Evolutionary conservation across 345 rosid genomes (phyloP).

Genomic region (Physaria fendleri): DNA sequence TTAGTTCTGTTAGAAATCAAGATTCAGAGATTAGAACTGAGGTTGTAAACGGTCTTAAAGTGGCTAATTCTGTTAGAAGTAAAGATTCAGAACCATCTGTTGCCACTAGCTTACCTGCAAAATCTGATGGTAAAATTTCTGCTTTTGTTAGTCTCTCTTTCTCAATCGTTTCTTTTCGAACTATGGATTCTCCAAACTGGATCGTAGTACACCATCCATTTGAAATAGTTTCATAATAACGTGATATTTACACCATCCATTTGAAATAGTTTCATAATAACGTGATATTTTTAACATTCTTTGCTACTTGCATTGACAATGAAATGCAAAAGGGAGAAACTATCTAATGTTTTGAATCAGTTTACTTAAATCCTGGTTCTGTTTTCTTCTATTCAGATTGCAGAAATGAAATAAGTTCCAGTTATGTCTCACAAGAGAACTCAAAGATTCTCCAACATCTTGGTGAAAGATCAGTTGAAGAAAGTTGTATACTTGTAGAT

Average conservation of each 20-base stretch:
- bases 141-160: not conserved
- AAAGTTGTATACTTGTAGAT: constrained; percentile 56
- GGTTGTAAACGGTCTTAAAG: not conserved
- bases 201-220: not conserved
- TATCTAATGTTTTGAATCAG: not conserved
- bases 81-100: constrained; percentile 15
- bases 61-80: constrained; percentile 10
- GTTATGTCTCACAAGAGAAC: constrained; percentile 18
- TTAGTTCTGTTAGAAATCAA: not conserved
- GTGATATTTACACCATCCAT: too few relatives aligned
- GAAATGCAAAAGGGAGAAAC: not conserved
- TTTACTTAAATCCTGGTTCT: not conserved
- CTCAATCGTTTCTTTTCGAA: not conserved
- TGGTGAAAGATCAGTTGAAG: constrained; percentile 41
- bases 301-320: not conserved
- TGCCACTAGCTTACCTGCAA: constrained; percentile 16
- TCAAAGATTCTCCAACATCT: constrained; percentile 26
- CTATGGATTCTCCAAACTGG: not conserved
- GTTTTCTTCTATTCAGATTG: constrained; percentile 17
- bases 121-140: constrained; percentile 21
- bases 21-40: constrained; percentile 7
- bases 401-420: constrained; percentile 23
- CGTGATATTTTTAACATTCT: too few relatives aligned
- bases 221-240: too few relatives aligned
- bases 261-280: too few relatives aligned